phyloP scores from a whole-genome alignment of 805 yeast species.

The Schwanniomyces vanrijiae region DNA sequence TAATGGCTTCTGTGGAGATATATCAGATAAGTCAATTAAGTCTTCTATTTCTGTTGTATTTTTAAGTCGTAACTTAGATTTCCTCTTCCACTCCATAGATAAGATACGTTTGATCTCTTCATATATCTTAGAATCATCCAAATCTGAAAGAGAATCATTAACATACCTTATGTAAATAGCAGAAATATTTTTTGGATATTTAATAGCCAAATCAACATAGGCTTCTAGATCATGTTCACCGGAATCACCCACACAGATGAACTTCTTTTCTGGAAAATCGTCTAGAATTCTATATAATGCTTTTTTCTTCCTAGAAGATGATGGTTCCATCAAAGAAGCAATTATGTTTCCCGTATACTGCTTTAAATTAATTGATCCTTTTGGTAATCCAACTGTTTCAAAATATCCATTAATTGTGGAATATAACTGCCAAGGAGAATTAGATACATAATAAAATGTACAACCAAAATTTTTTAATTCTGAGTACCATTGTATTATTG shows the following conservation, averaged over 20 bases:
- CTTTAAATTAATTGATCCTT: conserved; percentile 82
- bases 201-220: conserved; percentile 65
- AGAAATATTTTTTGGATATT: conserved; percentile 60
- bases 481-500: conserved; percentile 72
- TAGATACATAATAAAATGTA: conserved; percentile 90
- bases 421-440: conserved; percentile 90
- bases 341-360: conserved; percentile 83
- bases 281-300: conserved; percentile 60
- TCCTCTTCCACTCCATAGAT: conserved; percentile 8
- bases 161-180: conserved; percentile 85
- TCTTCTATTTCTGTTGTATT: conserved; percentile 24
- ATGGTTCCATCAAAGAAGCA: conserved; percentile 82
- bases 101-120: conserved; percentile 27
- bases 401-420: conserved; percentile 60
- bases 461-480: conserved; percentile 46
- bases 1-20: conserved; percentile 21
- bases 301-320: conserved; percentile 73
- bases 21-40: conserved; percentile 39
- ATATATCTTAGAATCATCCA: conserved; percentile 39
- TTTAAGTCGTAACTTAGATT: conserved; percentile 7
- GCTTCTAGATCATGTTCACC: conserved; percentile 96
- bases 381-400: conserved; percentile 57
- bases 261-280: conserved; percentile 77
- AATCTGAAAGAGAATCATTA: conserved; percentile 61
- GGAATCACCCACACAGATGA: conserved; percentile 89